Base-by-base conservation (phyloP, 1,139 yeast species). In the Debaryomycetaceae sp. region DNA sequence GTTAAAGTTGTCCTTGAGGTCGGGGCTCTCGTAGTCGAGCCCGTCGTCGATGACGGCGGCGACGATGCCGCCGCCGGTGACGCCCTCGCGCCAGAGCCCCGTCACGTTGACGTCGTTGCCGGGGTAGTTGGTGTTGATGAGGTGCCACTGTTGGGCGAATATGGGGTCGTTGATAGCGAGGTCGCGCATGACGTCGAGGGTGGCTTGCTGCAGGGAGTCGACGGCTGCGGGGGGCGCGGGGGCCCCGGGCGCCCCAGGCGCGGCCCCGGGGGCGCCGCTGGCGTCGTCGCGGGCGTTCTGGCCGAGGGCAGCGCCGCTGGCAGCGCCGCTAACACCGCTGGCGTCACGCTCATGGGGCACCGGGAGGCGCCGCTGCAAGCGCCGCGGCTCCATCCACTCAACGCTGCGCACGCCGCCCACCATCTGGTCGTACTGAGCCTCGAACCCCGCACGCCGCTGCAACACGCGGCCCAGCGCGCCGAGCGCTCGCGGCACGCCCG, bases 11-110 rank as follows among this genome's bases (percentile, higher is more conserved):
- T 66, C 76, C 27, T 65, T 64, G 38, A 93, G 62, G 56, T 93
- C 98, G 0, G 65, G 71, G 46, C 78, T 76, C 34, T 81, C 83
- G 50, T 72, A 78, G 56, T 93, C 98, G 22, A 93, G 58, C 1
- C 99, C 99, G 56, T 93, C 99, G 53, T 93, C 99, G 2, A 93
- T 82, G 23, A 93, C 71, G 2, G 96, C 96, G 1, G 89, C 82
- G 3, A 83, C 85, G 3, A 83, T 62, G 4, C 93, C 93, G 29
- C 71, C 60, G 1, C 99, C 99, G 1, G 94, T 82, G 34, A 83
- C 74, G 28, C 83, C 83, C 42, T 78, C 78, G 24, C 67, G 63
- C 98, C 98, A 91, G 13, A 86, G 77, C 0, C 85, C 93, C 1
- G 86, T 64, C 9, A 86, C 93, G 49, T 93, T 91, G 31, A 91